A percentile compares a stretch with the other conserved stretches of the same genome.
Conservation (phyloP, 257 asterid species). For the Linderniella brevidens region DNA sequence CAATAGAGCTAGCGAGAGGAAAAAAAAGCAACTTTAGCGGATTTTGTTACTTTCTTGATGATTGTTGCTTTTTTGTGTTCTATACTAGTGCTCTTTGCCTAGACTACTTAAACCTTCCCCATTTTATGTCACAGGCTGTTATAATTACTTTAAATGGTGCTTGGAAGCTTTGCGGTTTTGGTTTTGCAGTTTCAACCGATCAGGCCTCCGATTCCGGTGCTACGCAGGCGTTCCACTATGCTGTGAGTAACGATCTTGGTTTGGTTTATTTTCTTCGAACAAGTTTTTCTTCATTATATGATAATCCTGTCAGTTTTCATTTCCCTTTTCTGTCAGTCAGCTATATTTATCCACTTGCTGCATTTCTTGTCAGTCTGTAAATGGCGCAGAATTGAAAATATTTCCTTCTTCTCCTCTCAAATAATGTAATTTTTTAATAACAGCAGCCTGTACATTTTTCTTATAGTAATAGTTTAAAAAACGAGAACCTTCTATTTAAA, state of each 20-base stretch:
- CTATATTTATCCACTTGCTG: too few species aligned
- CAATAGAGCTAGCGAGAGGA: too few species aligned
- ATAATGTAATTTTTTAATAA: too few species aligned
- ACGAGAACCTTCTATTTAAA: too few species aligned
- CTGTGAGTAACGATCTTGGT: slow-evolving; percentile 50
- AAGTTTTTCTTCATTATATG: too few species aligned
- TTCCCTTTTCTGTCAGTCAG: too few species aligned
- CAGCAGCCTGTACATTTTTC: too few species aligned
- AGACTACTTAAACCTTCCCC: slow-evolving; percentile 9
- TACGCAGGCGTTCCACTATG: slow-evolving; percentile 74
- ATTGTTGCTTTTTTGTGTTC: not conserved
- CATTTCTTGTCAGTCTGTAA: too few species aligned
- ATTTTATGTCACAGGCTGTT: slow-evolving; percentile 35
- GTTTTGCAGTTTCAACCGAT: slow-evolving; percentile 65
- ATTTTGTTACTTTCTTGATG: not conserved
- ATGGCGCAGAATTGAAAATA: too few species aligned
- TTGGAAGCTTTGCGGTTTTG: slow-evolving; percentile 98
- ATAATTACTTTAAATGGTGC: slow-evolving; percentile 94
- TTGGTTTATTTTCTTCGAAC: not conserved
- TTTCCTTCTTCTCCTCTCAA: too few species aligned
- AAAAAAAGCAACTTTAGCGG: slow-evolving; percentile 1
- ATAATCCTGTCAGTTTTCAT: too few species aligned
- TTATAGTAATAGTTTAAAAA: too few species aligned
- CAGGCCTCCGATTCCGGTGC: slow-evolving; percentile 52
- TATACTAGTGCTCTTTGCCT: not conserved